phyloP scores from a whole-genome alignment of 2,329 filamentous ascomycete genomes.

The Raffaelea arxii region DNA sequence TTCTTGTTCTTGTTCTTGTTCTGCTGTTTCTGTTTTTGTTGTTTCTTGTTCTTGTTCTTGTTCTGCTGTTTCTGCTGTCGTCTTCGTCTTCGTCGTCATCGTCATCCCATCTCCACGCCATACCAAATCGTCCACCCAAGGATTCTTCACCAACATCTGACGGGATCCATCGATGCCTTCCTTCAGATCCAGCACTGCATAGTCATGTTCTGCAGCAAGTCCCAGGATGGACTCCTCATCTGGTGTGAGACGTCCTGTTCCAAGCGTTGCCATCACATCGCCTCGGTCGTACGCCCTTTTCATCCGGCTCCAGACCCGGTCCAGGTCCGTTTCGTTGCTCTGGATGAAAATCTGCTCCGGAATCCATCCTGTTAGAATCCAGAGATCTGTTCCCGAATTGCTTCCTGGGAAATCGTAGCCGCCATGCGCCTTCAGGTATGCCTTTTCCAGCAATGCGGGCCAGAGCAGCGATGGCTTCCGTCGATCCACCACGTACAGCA shows the following conservation, averaged over 20 bases:
- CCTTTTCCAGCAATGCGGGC: slow-evolving; percentile 91
- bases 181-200: slow-evolving; percentile 75
- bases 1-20: no score
- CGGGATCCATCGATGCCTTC: slow-evolving; percentile 50
- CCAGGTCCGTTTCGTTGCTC: slow-evolving; percentile 61
- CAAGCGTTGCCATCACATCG: slow-evolving; percentile 80
- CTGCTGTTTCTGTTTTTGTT: no score
- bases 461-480: slow-evolving; percentile 74
- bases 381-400: slow-evolving; percentile 91
- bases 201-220: slow-evolving; percentile 84
- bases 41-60: no score
- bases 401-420: slow-evolving; percentile 97
- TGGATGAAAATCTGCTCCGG: slow-evolving; percentile 92
- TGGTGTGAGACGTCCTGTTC: slow-evolving; percentile 71
- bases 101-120: slow-evolving; percentile 49
- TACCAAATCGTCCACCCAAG: slow-evolving; percentile 76
- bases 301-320: slow-evolving; percentile 69
- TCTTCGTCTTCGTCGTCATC: slow-evolving; percentile 4
- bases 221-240: slow-evolving; percentile 74
- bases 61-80: background rate
- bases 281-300: slow-evolving; percentile 64
- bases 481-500: slow-evolving; percentile 80
- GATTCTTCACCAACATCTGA: slow-evolving; percentile 82
- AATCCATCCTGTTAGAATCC: slow-evolving; percentile 90
- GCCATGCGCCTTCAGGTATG: slow-evolving; percentile 88